Conservation (phyloP, 1,139 yeast species). For the Nakaseomyces glabratus region DNA sequence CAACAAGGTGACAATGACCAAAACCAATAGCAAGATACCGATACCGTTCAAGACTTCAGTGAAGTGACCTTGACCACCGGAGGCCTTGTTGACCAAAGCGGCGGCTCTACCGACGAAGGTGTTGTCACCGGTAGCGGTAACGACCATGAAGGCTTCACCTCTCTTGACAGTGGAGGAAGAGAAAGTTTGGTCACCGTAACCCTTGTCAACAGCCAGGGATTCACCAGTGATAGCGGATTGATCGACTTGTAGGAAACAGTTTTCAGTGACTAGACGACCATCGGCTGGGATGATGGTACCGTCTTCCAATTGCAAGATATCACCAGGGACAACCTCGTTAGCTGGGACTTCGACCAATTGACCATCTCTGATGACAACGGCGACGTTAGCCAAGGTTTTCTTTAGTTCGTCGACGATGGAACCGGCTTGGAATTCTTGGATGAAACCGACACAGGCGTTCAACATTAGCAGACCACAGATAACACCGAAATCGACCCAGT, state of each 20-base stretch:
- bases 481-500: conserved; percentile 99
- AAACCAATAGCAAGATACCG: conserved; percentile 84
- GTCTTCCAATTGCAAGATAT: conserved; percentile 82
- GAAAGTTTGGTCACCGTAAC: conserved; percentile 77
- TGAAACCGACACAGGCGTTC: conserved; percentile 93
- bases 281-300: conserved; percentile 95
- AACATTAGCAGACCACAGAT: conserved; percentile 79
- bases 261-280: conserved; percentile 87
- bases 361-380: conserved; percentile 81
- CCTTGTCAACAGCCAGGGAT: conserved; percentile 92
- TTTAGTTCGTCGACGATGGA: conserved; percentile 91
- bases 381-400: conserved; percentile 86
- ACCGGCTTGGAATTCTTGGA: conserved; percentile 97
- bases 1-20: conserved; percentile 80
- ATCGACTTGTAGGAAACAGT: conserved; percentile 84
- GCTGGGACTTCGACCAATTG: conserved; percentile 63
- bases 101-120: conserved; percentile 96
- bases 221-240: conserved; percentile 99
- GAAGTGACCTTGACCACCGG: conserved; percentile 92
- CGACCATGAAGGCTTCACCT: conserved; percentile 95
- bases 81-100: conserved; percentile 90
- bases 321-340: conserved; percentile 88
- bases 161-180: conserved; percentile 95
- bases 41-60: conserved; percentile 97
- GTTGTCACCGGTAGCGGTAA: conserved; percentile 91